These are phyloP conservation scores for Neckera pumila DNA, from an alignment of 225 moss, liverwort and hornwort species.

Conservation along the genomic window DNA sequence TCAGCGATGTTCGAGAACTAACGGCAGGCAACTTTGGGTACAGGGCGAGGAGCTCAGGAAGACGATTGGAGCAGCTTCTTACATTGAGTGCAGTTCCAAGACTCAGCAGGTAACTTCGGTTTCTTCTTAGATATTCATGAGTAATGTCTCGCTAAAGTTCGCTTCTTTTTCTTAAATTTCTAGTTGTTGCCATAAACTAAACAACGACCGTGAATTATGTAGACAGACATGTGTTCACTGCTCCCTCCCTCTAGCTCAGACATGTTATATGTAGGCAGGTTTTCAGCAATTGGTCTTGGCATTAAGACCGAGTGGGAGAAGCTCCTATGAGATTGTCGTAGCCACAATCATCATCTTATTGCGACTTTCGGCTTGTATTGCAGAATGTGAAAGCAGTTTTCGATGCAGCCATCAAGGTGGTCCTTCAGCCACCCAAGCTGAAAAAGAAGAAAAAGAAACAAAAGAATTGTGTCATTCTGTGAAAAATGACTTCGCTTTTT, in stretches of 20 bases:
- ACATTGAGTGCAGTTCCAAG: constrained; percentile 99
- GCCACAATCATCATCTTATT: neutral
- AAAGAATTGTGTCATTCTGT: constrained; percentile 90
- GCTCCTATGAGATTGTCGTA: neutral
- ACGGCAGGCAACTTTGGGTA: neutral
- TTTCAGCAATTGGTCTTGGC: neutral
- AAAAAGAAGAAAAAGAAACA: constrained; percentile 99
- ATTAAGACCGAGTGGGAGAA: neutral
- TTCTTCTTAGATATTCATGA: neutral
- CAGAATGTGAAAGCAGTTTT: constrained; percentile 99
- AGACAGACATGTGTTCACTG: neutral
- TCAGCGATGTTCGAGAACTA: neutral
- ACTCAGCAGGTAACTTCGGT: constrained; percentile 72
- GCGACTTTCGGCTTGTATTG: neutral
- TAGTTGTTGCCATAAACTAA: too few relatives aligned
- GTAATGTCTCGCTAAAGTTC: neutral
- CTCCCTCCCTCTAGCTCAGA: too few relatives aligned
- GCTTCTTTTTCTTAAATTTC: neutral
- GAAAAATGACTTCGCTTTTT: constrained; percentile 20
- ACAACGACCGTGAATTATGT: neutral
- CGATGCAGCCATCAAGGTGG: constrained; percentile 98
- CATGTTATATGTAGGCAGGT: neutral
- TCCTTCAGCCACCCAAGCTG: constrained; percentile 98
- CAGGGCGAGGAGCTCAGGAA: constrained; percentile 98
- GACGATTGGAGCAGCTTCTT: constrained; percentile 87